These are phyloP conservation scores for Aspergillus fructus DNA, from an alignment of 2,329 filamentous ascomycete species.

Conservation along the genomic window DNA sequence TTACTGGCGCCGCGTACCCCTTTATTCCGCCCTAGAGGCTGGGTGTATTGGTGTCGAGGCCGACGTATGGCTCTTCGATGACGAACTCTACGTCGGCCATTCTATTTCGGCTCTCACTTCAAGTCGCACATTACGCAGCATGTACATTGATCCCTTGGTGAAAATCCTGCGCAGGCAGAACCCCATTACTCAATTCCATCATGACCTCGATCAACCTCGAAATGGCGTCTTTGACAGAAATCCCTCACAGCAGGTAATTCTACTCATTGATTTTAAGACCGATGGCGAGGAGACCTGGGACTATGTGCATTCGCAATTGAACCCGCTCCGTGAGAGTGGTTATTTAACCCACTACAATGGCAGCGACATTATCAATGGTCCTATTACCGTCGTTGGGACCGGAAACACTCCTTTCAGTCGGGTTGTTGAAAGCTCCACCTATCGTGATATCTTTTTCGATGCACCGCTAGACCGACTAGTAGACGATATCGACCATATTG, in stretches of 20 bases:
- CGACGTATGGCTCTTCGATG: constrained; percentile 55
- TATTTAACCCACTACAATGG: constrained; percentile 55
- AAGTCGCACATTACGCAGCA: constrained; percentile 48
- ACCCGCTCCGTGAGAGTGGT: constrained; percentile 47
- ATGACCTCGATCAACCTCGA: constrained; percentile 25
- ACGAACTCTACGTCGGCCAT: constrained; percentile 58
- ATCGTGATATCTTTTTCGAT: constrained; percentile 58
- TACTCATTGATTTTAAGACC: constrained; percentile 55
- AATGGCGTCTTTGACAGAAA: constrained; percentile 54
- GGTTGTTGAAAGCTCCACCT: constrained; percentile 46
- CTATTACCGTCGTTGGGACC: constrained; percentile 55
- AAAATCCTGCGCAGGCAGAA: constrained; percentile 53
- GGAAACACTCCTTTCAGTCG: constrained; percentile 53
- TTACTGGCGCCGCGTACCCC: constrained; percentile 56
- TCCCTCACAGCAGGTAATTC: constrained; percentile 49
- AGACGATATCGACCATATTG: constrained; percentile 15
- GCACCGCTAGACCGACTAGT: constrained; percentile 48
- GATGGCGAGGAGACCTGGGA: constrained; percentile 39
- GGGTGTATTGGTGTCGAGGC: constrained; percentile 59
- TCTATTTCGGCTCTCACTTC: constrained; percentile 47
- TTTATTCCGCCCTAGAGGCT: constrained; percentile 55
- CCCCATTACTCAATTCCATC: constrained; percentile 38
- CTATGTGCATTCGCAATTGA: constrained; percentile 43
- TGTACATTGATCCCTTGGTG: constrained; percentile 56
- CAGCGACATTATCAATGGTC: constrained; percentile 38